Base-by-base conservation (phyloP, 495 filamentous ascomycete genomes). In the Penicillium coffeae region DNA sequence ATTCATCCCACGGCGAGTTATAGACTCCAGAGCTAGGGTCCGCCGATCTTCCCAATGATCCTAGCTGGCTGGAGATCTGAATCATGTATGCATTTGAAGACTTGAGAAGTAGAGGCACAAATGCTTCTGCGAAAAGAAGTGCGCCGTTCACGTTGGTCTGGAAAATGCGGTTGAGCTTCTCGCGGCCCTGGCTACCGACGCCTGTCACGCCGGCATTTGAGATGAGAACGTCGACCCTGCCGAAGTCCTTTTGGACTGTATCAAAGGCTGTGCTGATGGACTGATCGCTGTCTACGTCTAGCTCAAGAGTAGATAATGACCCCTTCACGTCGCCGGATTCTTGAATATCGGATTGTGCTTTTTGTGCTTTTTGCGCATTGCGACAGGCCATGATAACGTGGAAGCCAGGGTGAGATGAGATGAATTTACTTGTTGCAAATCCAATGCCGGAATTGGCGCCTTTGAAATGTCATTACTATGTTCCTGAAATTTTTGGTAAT, bases 71-170 rank as follows among this genome's bases (percentile, higher is more conserved):
- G 0, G 65, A 66, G 7, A 73, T 59, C 45, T 69, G 66, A n/a
- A 71, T 58, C 10, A 78, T 56, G 14, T 66, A 64, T 13, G 65
- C 62, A 14, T 49, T 48, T 2, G 47, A 38, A 1, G 70, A 70
- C 49, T 70, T 62, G 2, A 60, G 59, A 0, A 76, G 64, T 4
- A 76, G 53, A 0, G 68, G 62, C 18, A 67, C 41, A 35, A 75
- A 73, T 0, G 68, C 68, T 22, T 72, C 66, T 0, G 69, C 63
- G 21, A 67, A 49, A 38, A 63, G 53, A 2, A 58, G 58, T 1
- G 67, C 62, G 14, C 72, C 66, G 34, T 62, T 50, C 13, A 71
- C 56, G 38, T 77, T 77, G 1, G 60, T 64, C 15, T 63, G 56
- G 49, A 75, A 63, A 12, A 64, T 59, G 13, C 52, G 41, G 14